Evolutionary conservation across 2,329 filamentous ascomycete species (phyloP).

Genomic region (Epichloe aotearoae): DNA sequence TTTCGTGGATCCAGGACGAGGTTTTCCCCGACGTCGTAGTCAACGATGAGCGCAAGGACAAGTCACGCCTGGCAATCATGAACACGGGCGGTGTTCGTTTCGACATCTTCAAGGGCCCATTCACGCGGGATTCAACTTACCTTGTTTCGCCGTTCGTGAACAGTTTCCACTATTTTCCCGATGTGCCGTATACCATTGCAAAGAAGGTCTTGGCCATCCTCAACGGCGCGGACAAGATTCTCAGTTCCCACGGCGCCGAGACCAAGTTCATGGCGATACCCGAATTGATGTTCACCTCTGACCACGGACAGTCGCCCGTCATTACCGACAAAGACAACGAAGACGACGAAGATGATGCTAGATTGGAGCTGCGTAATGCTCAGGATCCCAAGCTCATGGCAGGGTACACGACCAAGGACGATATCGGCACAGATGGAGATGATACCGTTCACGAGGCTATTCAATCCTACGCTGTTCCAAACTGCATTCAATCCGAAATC

Average conservation of each 20-base stretch:
- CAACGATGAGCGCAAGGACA: slow-evolving; percentile 42
- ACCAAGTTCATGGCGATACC: slow-evolving; percentile 36
- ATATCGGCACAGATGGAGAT: slow-evolving; percentile 71
- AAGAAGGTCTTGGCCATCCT: slow-evolving; percentile 50
- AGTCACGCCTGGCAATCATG: slow-evolving; percentile 57
- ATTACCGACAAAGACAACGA: slow-evolving; percentile 4
- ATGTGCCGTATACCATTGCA: slow-evolving; percentile 69
- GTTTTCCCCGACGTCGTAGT: slow-evolving; percentile 57
- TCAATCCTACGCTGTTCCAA: slow-evolving; percentile 65
- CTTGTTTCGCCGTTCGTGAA: slow-evolving; percentile 82
- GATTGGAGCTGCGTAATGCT: slow-evolving; percentile 19
- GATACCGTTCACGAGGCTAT: slow-evolving; percentile 74
- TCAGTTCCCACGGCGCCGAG: slow-evolving; percentile 24
- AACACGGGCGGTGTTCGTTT: slow-evolving; percentile 92
- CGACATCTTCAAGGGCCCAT: slow-evolving; percentile 85
- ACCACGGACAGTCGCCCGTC: slow-evolving; percentile 3
- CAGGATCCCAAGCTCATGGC: slow-evolving; percentile 27
- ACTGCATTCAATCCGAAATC: slow-evolving; percentile 62
- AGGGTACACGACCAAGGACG: slow-evolving; percentile 85
- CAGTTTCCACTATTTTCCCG: slow-evolving; percentile 59
- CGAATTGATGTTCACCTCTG: slow-evolving; percentile 23
- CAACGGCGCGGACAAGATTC: slow-evolving; percentile 40
- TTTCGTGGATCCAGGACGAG: slow-evolving; percentile 62
- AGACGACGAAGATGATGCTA: slow-evolving; percentile 11
- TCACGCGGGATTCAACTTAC: slow-evolving; percentile 77